Conservation (phyloP, 495 filamentous ascomycete genomes). For the Aspergillus steynii region DNA sequence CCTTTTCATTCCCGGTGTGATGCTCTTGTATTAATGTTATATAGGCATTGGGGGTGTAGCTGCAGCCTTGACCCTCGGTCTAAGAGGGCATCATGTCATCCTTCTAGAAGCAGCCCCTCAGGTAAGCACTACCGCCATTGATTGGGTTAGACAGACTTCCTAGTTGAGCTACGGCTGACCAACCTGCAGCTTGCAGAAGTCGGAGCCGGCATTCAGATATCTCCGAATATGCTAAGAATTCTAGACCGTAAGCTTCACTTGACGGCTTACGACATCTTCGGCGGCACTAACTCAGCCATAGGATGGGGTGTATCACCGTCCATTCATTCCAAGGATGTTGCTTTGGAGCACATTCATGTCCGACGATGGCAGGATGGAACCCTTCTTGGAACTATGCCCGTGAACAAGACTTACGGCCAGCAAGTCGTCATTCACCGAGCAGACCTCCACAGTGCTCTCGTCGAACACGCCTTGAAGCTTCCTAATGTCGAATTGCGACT, state of each 20-base stretch:
- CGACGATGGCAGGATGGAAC: constrained; percentile 44
- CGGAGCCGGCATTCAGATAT: constrained; percentile 78
- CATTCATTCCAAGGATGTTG: constrained; percentile 40
- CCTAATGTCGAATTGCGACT: constrained; percentile 38
- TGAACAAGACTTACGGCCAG: constrained; percentile 44
- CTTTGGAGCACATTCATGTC: constrained; percentile 43
- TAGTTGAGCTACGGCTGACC: constrained; percentile 10
- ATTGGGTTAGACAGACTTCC: neutral
- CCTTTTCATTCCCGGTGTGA: neutral
- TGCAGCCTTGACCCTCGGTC: constrained; percentile 60
- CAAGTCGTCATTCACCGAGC: constrained; percentile 47
- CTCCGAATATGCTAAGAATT: constrained; percentile 73
- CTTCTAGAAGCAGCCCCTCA: constrained; percentile 42
- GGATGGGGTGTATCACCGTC: constrained; percentile 46
- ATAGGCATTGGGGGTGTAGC: constrained; percentile 66
- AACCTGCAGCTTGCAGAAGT: constrained; percentile 52
- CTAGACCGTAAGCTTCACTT: constrained; percentile 51
- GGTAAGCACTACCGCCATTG: constrained; percentile 17
- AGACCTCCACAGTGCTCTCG: constrained; percentile 44
- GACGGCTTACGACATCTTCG: neutral
- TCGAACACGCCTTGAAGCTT: constrained; percentile 36
- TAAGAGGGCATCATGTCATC: constrained; percentile 47
- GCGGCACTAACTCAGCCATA: constrained; percentile 16
- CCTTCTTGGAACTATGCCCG: constrained; percentile 38
- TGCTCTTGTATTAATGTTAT: neutral